phyloP scores from a whole-genome alignment of 2,329 filamentous ascomycete species.

The Niveomyces coronatus region DNA sequence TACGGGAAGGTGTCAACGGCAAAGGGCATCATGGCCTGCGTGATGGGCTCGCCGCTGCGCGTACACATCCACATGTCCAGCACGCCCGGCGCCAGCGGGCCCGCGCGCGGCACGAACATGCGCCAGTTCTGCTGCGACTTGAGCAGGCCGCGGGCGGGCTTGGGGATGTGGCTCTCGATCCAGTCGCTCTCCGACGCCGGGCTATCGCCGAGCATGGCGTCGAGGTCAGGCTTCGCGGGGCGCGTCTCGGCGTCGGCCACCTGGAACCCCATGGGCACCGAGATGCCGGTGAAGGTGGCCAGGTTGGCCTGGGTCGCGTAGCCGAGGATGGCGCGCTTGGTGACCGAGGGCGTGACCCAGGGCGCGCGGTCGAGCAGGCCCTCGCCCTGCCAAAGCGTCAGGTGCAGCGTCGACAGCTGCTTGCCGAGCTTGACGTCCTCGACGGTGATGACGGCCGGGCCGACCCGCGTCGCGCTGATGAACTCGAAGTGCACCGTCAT shows the following conservation, averaged over 20 bases:
- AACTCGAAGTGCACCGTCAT: slow-evolving; percentile 26
- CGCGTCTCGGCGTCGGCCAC: slow-evolving; percentile 9
- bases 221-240: slow-evolving; percentile 14
- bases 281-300: slow-evolving; percentile 19
- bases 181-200: slow-evolving; percentile 12
- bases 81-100: neutral
- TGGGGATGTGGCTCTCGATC: slow-evolving; percentile 8
- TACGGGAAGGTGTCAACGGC: slow-evolving; percentile 54
- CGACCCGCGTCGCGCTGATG: slow-evolving; percentile 22
- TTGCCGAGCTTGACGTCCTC: slow-evolving; percentile 26
- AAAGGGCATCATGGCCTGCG: slow-evolving; percentile 50
- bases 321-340: slow-evolving; percentile 20
- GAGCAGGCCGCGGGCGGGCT: too few species aligned
- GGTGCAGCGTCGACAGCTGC: slow-evolving; percentile 24
- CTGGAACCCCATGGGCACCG: slow-evolving; percentile 18
- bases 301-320: slow-evolving; percentile 24
- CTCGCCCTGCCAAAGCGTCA: slow-evolving; percentile 26
- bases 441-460: slow-evolving; percentile 23
- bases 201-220: slow-evolving; percentile 6
- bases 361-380: slow-evolving; percentile 18
- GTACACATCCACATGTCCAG: slow-evolving; percentile 57
- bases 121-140: neutral
- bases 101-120: neutral
- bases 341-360: slow-evolving; percentile 19
- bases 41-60: slow-evolving; percentile 47